Conservation (phyloP, 2,329 filamentous ascomycete genomes). For the Diaporthe vaccinii region DNA sequence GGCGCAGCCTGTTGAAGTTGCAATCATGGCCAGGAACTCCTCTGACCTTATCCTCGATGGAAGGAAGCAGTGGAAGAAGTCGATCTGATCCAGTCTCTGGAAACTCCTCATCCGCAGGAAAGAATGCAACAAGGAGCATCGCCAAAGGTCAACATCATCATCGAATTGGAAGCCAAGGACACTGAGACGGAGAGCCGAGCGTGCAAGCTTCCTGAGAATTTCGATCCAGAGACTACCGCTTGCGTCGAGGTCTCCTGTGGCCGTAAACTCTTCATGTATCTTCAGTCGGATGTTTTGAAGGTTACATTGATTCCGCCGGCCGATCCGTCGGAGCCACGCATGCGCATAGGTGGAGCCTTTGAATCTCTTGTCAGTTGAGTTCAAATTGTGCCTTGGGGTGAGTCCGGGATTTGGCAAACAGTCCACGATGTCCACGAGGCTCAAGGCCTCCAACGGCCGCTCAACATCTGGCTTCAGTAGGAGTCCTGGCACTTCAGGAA, state of each 20-base stretch:
- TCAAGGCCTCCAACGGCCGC: background rate
- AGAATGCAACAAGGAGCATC: background rate
- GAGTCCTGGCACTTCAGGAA: background rate
- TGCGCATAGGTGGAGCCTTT: constrained; percentile 12
- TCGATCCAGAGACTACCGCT: background rate
- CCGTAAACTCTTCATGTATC: background rate
- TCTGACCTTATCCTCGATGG: background rate
- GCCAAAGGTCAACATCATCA: background rate
- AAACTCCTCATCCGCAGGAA: background rate
- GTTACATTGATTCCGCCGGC: background rate
- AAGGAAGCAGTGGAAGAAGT: background rate
- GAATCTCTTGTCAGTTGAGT: background rate
- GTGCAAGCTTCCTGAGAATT: background rate
- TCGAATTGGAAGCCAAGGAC: constrained; percentile 17
- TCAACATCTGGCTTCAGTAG: background rate
- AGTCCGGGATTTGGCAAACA: background rate
- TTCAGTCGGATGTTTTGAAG: background rate
- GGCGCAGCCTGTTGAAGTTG: background rate
- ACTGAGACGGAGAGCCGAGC: background rate
- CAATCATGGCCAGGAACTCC: background rate
- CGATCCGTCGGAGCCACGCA: constrained; percentile 21
- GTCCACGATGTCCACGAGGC: background rate
- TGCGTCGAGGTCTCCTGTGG: background rate
- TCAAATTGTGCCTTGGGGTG: background rate
- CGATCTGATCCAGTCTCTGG: background rate